Percentiles rank a stretch among this genome's conserved stretches.
phyloP scores from a whole-genome alignment of 768 basidiomycete genomes.

The Daedaleopsis nitida region DNA sequence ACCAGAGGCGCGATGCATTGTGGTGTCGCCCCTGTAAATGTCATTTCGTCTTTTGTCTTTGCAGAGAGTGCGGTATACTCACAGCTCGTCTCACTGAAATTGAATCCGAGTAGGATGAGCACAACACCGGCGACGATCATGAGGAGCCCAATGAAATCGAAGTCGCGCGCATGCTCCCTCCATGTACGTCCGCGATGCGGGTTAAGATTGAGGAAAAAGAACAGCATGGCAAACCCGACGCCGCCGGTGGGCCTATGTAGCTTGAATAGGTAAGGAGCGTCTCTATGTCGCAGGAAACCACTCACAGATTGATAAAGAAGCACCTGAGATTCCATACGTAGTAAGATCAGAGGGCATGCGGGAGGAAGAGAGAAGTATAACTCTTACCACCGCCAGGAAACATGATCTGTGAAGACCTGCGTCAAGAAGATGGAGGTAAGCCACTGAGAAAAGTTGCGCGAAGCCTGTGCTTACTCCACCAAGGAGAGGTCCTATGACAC shows the following conservation, averaged over 20 bases:
- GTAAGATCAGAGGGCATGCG: background rate
- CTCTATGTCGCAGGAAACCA: background rate
- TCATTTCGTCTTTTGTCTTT: background rate
- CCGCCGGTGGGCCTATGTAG: conserved; percentile 71
- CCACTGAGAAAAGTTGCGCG: background rate
- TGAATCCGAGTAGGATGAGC: conserved; percentile 71
- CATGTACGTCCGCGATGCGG: conserved; percentile 64
- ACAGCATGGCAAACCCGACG: conserved; percentile 58
- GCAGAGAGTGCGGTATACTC: conserved; percentile 26
- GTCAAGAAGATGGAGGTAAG: background rate
- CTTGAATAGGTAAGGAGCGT: conserved; percentile 1
- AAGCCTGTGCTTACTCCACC: conserved; percentile 64
- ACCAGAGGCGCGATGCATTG: conserved; percentile 65
- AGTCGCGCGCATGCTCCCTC: conserved; percentile 58
- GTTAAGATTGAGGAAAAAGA: conserved; percentile 80
- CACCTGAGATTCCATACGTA: conserved; percentile 44
- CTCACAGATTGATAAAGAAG: conserved; percentile 76
- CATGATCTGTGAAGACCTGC: conserved; percentile 72
- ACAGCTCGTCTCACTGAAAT: conserved; percentile 70
- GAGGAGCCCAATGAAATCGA: conserved; percentile 71
- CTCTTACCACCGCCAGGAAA: conserved; percentile 73
- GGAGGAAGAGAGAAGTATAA: background rate
- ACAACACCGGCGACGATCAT: conserved; percentile 69
- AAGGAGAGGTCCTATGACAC: conserved; percentile 75
- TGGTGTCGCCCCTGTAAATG: conserved; percentile 51